These are phyloP conservation scores for Rhododendron griersonianum DNA, from an alignment of 148 eudicot species.

Conservation along the genomic window DNA sequence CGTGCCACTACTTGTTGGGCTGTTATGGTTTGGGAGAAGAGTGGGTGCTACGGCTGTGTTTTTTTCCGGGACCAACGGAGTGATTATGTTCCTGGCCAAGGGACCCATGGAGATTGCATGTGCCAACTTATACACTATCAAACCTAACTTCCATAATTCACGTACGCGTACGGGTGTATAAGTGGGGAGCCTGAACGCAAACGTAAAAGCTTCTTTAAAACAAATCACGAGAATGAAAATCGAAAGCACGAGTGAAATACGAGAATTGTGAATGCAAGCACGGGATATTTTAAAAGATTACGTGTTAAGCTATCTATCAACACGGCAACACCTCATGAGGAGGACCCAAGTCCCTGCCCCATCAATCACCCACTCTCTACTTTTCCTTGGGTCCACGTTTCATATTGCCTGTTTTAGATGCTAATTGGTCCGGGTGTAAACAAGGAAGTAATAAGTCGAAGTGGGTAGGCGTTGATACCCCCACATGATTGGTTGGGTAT, in stretches of 20 bases:
- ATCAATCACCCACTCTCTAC: neutral
- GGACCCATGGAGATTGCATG: neutral
- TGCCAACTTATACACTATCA: neutral
- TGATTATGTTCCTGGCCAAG: too few species aligned
- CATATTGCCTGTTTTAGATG: neutral
- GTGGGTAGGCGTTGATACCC: neutral
- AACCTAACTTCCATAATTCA: too few species aligned
- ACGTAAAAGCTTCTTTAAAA: too few species aligned
- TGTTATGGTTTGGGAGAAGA: neutral
- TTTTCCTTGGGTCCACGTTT: neutral
- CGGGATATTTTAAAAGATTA: too few species aligned
- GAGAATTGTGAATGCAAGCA: too few species aligned
- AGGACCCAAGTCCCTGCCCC: too few species aligned
- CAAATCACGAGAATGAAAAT: too few species aligned
- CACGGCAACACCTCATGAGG: too few species aligned
- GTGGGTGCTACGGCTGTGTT: neutral
- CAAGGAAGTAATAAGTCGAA: neutral
- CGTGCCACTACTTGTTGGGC: neutral
- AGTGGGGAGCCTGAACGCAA: rapidly evolving
- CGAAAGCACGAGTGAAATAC: too few species aligned
- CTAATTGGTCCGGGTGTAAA: neutral
- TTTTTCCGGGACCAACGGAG: neutral
- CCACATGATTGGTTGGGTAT: neutral
- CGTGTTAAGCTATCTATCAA: too few species aligned
- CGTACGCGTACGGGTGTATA: neutral